Base-by-base conservation (phyloP, 345 rosid genomes). In the Populus euphratica region DNA sequence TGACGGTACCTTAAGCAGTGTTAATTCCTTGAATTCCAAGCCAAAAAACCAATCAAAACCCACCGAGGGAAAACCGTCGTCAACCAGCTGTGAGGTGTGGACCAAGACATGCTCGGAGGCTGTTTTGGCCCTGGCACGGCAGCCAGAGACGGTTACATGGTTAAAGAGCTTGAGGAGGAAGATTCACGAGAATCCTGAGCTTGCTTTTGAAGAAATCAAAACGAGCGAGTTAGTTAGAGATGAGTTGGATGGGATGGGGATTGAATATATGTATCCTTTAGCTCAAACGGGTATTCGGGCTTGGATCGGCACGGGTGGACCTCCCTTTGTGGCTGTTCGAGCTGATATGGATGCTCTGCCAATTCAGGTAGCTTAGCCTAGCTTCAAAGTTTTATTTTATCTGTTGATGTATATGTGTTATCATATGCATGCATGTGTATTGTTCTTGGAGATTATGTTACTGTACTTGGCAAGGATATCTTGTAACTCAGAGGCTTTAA, bases 101-200 rank as follows among this genome's bases (percentile, higher is more conserved):
- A 76, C 62, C n/a, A 35, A 44, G 47, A 41, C 65, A 27, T 84
- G 88, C 56, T 86, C 88, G 11, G 82, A 84, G 25, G 77, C 69
- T 63, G 83, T 84, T n/a, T 25, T 90, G 63, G 72, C 20, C 68
- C 72, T 88, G 18, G 87, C 91, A 6, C 50, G 74, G 74, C 25
- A 43, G 13, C 85, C 87, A 2, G 90, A 88, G 77, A 86, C 80
- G 72, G 93, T 85, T 7, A 68, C 61, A 36, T 80, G 67, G 17
- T 70, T 80, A 71, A 63, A 62, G 10, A 64, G 6, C 27, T 41
- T 75, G 16, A 63, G 82, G 75, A 80, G 82, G 16, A 69, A 14
- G 72, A 75, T 80, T 70, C 79, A 80, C 68, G 72, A 80, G 78
- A 56, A 75, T 78, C 79, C 82, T 69, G 82, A 80, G 54, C 76